A percentile compares a stretch with the other conserved stretches of the same genome.
Conservation (phyloP, 169 alveolate genomes). For the Plasmodium vinckei region DNA sequence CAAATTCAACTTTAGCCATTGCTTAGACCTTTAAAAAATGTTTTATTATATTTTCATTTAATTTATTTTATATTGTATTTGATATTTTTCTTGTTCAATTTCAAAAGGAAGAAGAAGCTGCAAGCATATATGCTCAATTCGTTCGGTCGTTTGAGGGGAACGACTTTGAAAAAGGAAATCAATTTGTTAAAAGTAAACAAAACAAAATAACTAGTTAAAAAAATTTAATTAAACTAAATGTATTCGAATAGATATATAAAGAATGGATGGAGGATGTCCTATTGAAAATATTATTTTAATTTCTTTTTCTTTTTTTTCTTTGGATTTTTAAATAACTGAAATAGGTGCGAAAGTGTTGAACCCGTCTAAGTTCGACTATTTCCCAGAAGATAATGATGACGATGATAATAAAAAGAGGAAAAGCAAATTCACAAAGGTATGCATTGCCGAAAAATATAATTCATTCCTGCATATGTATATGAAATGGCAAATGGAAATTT, state of each 20-base stretch:
- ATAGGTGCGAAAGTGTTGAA: constrained; percentile 46
- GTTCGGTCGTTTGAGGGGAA: constrained; percentile 77
- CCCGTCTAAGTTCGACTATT: constrained; percentile 18
- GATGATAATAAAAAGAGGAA: constrained; percentile 24
- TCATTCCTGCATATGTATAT: constrained; percentile 16
- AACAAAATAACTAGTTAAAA: constrained; percentile 25
- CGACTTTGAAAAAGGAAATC: constrained; percentile 43
- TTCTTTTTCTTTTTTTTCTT: background rate
- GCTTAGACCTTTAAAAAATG: background rate
- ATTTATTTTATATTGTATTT: background rate
- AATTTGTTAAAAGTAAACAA: constrained; percentile 74
- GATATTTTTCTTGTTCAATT: constrained; percentile 4
- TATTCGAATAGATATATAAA: background rate
- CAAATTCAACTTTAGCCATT: no score
- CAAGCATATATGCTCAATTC: constrained; percentile 76
- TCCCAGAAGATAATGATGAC: constrained; percentile 30
- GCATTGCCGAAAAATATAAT: background rate
- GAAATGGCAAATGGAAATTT: background rate
- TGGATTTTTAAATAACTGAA: background rate
- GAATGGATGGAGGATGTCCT: no score
- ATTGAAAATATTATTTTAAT: background rate
- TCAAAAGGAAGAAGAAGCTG: constrained; percentile 76
- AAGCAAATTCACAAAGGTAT: constrained; percentile 49
- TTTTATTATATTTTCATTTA: background rate
- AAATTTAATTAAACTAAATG: background rate